Base-by-base conservation (phyloP, 805 yeast genomes). In the Metschnikowia matae region DNA sequence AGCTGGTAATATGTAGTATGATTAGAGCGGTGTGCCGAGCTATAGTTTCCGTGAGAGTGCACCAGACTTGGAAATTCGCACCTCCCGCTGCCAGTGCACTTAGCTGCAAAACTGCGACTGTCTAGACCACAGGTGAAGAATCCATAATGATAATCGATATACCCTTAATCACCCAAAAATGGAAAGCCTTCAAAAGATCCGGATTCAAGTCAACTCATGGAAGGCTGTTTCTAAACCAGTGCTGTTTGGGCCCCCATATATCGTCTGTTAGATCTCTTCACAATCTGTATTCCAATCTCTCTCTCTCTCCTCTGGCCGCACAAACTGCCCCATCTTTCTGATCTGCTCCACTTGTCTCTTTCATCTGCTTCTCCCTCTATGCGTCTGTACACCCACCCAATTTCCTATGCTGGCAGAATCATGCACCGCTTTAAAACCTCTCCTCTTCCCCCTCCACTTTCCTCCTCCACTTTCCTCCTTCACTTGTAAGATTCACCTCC, bases 271-370 rank as follows among this genome's bases (percentile, higher is more conserved):
- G 17, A 15, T 26, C 29, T 26, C 29, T 26, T 26, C 29, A 10
- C 11, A 11, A 26, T 26, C 11, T 26, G 29, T 8, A 26, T 26
- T 26, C 29, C 11, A 26, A 26, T 26, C 11, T 26, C 29, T 26
- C 29, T 26, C 29, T 26, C 29, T 26, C 3, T 26, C 29, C 10
- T 15, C 38, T 36, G 38, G 13, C 38, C 18, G 38, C 35, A 33
- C 38, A 36, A 36, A 36, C 20, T 36, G 38, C 38, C 20, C 18
- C 18, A 14, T 21, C 31, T 21, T 39, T 39, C 8, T 8, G 18
- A 18, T 39, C 41, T 21, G 41, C 41, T 39, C 41, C 31, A 39
- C 41, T 23, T 39, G 41, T 39, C 41, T 26, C 41, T 39, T 23
- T 39, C 14, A 18, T n/a, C 21, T 21, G 17, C 17, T 14, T 18